Base-by-base conservation (phyloP, 331 rosid species). In the Quercus lobata region DNA sequence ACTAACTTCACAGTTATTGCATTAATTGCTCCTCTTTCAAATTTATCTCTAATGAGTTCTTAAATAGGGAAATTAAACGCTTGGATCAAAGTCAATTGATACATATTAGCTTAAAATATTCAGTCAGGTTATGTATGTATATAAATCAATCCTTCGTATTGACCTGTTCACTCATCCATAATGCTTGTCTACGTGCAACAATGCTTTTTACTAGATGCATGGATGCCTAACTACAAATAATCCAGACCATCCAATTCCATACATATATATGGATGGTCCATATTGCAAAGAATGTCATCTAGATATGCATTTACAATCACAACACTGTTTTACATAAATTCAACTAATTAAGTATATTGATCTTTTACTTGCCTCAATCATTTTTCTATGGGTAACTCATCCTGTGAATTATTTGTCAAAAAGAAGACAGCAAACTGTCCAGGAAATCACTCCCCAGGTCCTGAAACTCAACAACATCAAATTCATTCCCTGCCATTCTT, bases 391-490 rank as follows among this genome's bases (percentile, higher is more conserved):
- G 46, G 24, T 5, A 32, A 30, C 71, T 34, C 7, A 19, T 18
- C 72, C 27, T 16, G 72, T 32, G 7, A 16, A 41, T 8, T 41
- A 41, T 84, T 21, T 65, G 70, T 92, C 90, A 92, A 79, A 86
- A 78, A 63, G 92, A 83, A 79, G 97, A 87, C 70, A 92, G 69
- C 86, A 94, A 91, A 83, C 73, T 89, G 68, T 94, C 98, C 91
- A 94, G 88, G 32, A 82, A 91, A 78, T 91, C 98, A 89, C 82
- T 92, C 73, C 98, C 98, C 69, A 92, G 66, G 76, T 94, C 98
- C 80, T 91, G 92, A 78, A 94, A 92, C 81, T 85, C 97, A 74
- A 94, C 56, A 32, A 83, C 92, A 84, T 86, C 93, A 18, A 74
- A 71, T 69, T 83, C 87, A 77, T 87, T 54, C 18, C 58, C 86